A percentile compares a stretch with the other conserved stretches of the same genome.
These are phyloP conservation scores for Penicillium rolfsii DNA, from an alignment of 2,329 filamentous ascomycete genomes.

Conservation along the genomic window DNA sequence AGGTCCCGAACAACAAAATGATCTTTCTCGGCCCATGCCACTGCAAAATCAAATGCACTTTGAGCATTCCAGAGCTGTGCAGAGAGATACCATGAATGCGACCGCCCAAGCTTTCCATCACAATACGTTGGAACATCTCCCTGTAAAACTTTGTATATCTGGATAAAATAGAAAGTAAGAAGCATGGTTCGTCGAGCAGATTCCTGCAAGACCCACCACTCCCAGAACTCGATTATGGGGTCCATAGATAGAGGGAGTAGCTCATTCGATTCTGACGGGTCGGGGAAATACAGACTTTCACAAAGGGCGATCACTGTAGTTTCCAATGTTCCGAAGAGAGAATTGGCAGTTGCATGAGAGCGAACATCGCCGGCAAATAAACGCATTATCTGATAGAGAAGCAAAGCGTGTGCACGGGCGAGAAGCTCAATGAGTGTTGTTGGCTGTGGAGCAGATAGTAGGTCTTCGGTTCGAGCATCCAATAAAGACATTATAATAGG, in stretches of 20 bases:
- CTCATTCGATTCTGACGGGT: slow-evolving; percentile 11
- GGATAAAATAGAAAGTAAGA: slow-evolving; percentile 51
- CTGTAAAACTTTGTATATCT: slow-evolving; percentile 31
- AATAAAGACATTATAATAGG: slow-evolving; percentile 56
- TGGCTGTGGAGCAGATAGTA: slow-evolving; percentile 43
- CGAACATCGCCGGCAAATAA: slow-evolving; percentile 57
- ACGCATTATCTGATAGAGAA: slow-evolving; percentile 56
- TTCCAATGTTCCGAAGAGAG: slow-evolving; percentile 34
- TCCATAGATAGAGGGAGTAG: slow-evolving; percentile 41
- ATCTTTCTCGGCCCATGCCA: slow-evolving; percentile 32
- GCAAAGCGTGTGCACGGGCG: slow-evolving; percentile 53
- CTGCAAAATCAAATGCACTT: slow-evolving; percentile 34
- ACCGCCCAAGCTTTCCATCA: slow-evolving; percentile 32
- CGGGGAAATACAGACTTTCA: slow-evolving; percentile 24
- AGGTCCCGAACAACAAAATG: slow-evolving; percentile 34
- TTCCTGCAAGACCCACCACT: slow-evolving; percentile 58
- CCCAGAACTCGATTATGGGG: slow-evolving; percentile 53
- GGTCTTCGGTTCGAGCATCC: slow-evolving; percentile 49
- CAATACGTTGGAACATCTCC: slow-evolving; percentile 23
- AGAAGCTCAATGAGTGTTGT: slow-evolving; percentile 37
- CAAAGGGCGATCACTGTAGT: slow-evolving; percentile 27
- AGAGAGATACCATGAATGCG: slow-evolving; percentile 37
- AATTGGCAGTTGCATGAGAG: slow-evolving; percentile 46
- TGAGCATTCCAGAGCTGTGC: slow-evolving; percentile 34
- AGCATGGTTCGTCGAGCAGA: slow-evolving; percentile 58